Evolutionary conservation across 441 rosid species (phyloP), one percentile per base, ranked within the genome.

Genomic region (Syzygium malaccense): DNA sequence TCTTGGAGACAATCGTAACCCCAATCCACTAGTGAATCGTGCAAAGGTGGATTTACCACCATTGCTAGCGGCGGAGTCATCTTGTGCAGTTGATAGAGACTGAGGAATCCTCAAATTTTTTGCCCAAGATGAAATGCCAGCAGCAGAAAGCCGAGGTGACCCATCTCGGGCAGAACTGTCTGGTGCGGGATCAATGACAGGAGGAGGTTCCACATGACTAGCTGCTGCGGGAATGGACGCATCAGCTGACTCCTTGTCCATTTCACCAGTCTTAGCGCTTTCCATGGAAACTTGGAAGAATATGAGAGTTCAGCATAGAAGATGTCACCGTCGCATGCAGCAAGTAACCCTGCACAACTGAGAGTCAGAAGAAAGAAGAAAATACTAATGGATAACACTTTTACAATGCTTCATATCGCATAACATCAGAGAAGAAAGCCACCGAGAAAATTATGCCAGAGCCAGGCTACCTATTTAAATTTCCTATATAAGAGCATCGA

Each of bases 121-220:
- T 45, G 99, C 99, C 99, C 99, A 97, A n/a, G 97, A 92, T 84
- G 99, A 91, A 87, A 95, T 90, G 88, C 96, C 97, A 88, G 96
- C 85, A 79, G 96, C 92, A 90, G 98, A 92, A 56, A 95, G 92
- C 92, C 93, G 95, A 23, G 98, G 92, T 30, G 95, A 91, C 8
- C 93, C 92, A 86, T 94, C 97, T 80, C 87, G 90, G 26, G 94
- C 89, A 87, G 96, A 90, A 91, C 90, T 93, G 87, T 92, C 90
- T n/a, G 75, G 85, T 87, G 88, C 91, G 80, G 95, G 87, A 86
- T 90, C 95, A n/a, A 91, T 87, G 55, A 90, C 85, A 88, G 91
- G 53, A 66, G 93, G 85, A 87, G 90, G 88, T 53, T 92, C 95
- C 86, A 45, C 88, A 87, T 95, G 93, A 48, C 87, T 91, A 53